phyloP scores from a whole-genome alignment of 1,139 yeast genomes.

The Hansenula lynferdii region DNA sequence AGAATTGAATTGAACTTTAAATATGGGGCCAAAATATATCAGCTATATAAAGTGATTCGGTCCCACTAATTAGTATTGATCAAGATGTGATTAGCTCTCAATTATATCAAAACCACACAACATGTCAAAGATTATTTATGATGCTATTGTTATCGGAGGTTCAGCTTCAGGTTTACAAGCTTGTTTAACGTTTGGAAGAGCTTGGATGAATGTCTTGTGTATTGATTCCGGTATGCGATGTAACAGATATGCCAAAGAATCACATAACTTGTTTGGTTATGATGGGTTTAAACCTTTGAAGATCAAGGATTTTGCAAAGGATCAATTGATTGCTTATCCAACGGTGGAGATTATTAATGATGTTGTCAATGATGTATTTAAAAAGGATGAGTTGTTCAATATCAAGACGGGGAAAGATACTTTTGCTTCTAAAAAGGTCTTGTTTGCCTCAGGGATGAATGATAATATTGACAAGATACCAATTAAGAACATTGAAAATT shows the following conservation, averaged over 20 bases:
- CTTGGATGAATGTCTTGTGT: slow-evolving; percentile 3
- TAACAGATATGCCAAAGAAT: slow-evolving; percentile 6
- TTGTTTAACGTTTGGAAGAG: slow-evolving; percentile 5
- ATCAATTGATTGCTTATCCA: slow-evolving; percentile 2
- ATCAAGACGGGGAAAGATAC: not conserved
- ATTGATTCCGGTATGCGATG: slow-evolving; percentile 6
- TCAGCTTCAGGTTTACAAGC: slow-evolving; percentile 7
- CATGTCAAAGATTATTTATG: slow-evolving; percentile 3
- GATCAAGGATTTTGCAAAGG: not conserved
- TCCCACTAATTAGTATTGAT: no score
- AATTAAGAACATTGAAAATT: slow-evolving; percentile 3
- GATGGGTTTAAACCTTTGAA: slow-evolving; percentile 6
- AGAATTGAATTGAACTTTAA: no score
- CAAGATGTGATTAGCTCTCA: no score
- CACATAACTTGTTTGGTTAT: slow-evolving; percentile 5
- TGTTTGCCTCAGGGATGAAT: slow-evolving; percentile 4
- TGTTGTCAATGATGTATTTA: not conserved
- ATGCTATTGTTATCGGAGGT: slow-evolving; percentile 8
- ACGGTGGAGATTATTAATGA: slow-evolving; percentile 1
- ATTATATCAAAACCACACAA: no score
- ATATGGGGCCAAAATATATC: no score
- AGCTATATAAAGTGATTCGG: no score
- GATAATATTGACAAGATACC: slow-evolving; percentile 3
- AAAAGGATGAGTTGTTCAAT: not conserved
- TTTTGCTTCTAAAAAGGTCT: not conserved